Conservation (phyloP, 2,329 filamentous ascomycete genomes). For the Thielaviopsis ethacetica region DNA sequence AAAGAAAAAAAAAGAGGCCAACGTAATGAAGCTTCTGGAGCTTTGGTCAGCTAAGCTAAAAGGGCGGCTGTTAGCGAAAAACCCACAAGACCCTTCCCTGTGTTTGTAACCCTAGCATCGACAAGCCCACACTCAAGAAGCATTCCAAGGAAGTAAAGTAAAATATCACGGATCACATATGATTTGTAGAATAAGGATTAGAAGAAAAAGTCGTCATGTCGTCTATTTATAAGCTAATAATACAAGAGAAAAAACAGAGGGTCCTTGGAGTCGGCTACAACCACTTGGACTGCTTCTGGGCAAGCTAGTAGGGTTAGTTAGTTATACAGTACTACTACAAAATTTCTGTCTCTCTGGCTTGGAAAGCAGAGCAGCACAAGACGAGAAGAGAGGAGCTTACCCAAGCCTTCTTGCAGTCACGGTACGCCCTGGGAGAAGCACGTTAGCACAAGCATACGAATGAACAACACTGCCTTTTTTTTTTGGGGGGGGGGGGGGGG, state of each 20-base stretch:
- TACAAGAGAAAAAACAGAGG: neutral
- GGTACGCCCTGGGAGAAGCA: slow-evolving; percentile 53
- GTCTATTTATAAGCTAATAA: neutral
- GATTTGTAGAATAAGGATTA: too few species aligned
- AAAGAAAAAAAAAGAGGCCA: neutral
- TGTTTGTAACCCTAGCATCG: too few species aligned
- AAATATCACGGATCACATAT: too few species aligned
- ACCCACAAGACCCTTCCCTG: too few species aligned
- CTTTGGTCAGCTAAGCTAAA: neutral
- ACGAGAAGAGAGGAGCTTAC: slow-evolving; percentile 29
- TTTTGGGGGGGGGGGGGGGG: too few species aligned
- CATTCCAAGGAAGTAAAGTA: too few species aligned
- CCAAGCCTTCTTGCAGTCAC: slow-evolving; percentile 91
- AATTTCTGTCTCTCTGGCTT: neutral
- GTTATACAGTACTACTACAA: neutral
- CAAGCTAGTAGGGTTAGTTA: slow-evolving; percentile 1
- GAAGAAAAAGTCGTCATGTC: neutral
- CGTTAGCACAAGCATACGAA: neutral
- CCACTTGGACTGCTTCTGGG: slow-evolving; percentile 9
- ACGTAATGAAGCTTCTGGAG: neutral
- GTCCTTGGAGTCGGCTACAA: neutral
- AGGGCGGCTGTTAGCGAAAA: too few species aligned
- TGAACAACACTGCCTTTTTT: too few species aligned
- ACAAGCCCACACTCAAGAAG: too few species aligned
- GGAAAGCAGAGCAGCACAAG: neutral